Conservation (phyloP, 2,329 filamentous ascomycete genomes). For the Colletotrichum paranaense region DNA sequence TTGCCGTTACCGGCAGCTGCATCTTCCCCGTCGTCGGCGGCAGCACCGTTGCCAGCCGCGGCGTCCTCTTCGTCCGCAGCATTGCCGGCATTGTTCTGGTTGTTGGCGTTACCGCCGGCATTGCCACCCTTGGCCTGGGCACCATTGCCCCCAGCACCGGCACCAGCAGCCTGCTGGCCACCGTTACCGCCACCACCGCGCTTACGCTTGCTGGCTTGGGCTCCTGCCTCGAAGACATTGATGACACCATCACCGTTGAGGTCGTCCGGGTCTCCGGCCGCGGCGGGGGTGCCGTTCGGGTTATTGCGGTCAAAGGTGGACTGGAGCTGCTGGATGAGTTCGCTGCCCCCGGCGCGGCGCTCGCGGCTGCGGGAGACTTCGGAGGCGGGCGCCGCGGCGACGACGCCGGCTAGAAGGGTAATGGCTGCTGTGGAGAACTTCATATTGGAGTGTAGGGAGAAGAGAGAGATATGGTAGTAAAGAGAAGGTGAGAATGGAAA, state of each 20-base stretch:
- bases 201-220: constrained; percentile 4
- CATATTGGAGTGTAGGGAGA: neutral
- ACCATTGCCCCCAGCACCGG: neutral
- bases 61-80: neutral
- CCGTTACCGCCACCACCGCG: constrained; percentile 1
- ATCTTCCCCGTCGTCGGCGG: neutral
- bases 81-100: neutral
- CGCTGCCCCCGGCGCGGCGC: constrained; percentile 18
- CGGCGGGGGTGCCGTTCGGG: too few species aligned
- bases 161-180: constrained; percentile 6
- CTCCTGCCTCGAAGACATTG: constrained; percentile 38
- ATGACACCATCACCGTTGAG: constrained; percentile 14
- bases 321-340: constrained; percentile 19
- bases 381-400: constrained; percentile 15
- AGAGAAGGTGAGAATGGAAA: neutral
- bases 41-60: neutral
- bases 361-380: neutral
- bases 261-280: too few species aligned
- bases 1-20: neutral
- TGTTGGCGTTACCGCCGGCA: neutral
- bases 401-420: constrained; percentile 18
- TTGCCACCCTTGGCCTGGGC: neutral
- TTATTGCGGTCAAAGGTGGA: constrained; percentile 8
- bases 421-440: constrained; percentile 28
- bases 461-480: neutral